Evolutionary conservation across 108 stramenopile species (phyloP).

Genomic region (Cyclotella baltica): DNA sequence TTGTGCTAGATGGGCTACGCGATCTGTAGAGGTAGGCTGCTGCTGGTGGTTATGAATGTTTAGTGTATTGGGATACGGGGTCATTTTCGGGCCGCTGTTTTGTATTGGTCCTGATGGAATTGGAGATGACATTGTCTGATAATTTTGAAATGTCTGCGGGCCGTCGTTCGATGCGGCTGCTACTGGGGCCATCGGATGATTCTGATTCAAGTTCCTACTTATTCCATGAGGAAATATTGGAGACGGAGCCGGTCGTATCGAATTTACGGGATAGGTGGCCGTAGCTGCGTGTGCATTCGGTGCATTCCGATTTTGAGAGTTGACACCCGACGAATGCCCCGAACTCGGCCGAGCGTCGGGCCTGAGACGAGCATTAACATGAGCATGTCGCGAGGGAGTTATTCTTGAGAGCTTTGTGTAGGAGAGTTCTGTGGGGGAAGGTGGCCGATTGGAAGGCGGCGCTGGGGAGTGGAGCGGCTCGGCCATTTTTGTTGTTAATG

Average conservation of each 20-base stretch:
- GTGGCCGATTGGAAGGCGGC: constrained; percentile 4
- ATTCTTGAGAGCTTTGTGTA: constrained; percentile 28
- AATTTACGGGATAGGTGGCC: neutral
- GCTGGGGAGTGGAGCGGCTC: constrained; percentile 2
- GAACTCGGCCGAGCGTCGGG: neutral
- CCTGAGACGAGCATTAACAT: neutral
- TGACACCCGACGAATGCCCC: neutral
- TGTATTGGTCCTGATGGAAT: neutral
- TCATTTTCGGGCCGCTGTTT: neutral
- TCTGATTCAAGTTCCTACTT: neutral
- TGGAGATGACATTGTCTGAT: neutral
- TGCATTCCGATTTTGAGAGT: neutral
- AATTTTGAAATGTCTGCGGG: constrained; percentile 3
- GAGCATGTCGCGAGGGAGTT: neutral
- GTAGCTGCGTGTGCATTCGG: neutral
- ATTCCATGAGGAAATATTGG: neutral
- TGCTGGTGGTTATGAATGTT: neutral
- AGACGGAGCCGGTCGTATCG: neutral
- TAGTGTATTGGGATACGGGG: neutral
- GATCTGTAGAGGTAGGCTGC: neutral
- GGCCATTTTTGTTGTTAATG: constrained; percentile 7
- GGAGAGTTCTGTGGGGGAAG: constrained; percentile 36
- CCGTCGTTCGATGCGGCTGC: neutral
- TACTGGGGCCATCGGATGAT: neutral
- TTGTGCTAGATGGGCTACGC: constrained; percentile 23